A percentile compares a stretch with the other conserved stretches of the same genome.
phyloP scores from a whole-genome alignment of 1,284 basidiomycete species.

The Sporisorium sorghi region DNA sequence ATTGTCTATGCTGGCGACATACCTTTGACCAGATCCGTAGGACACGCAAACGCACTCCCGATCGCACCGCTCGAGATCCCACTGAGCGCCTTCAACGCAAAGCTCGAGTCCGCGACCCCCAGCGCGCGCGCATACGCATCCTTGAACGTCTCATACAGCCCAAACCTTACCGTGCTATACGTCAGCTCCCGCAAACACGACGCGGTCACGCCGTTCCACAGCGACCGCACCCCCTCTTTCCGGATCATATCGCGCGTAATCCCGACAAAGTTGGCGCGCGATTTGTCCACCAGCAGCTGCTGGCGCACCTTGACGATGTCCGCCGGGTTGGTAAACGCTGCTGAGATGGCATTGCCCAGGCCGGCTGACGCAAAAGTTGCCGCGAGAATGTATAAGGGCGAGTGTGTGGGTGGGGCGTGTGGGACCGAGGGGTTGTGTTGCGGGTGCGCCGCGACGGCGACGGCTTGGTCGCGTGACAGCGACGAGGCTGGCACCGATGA shows the following conservation, averaged over 20 bases:
- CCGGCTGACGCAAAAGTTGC: conserved; percentile 56
- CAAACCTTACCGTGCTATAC: conserved; percentile 59
- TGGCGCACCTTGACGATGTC: conserved; percentile 62
- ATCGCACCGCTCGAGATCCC: conserved; percentile 57
- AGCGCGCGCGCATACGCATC: conserved; percentile 35
- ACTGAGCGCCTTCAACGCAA: conserved; percentile 55
- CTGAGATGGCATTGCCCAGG: conserved; percentile 54
- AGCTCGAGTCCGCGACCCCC: conserved; percentile 36
- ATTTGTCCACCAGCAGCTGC: conserved; percentile 47
- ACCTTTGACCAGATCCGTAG: conserved; percentile 58
- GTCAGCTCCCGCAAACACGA: conserved; percentile 55
- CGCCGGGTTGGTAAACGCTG: conserved; percentile 55
- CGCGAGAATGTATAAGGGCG: conserved; percentile 25
- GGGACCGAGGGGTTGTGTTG: conserved; percentile 26
- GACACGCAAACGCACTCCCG: conserved; percentile 53
- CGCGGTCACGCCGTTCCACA: conserved; percentile 58
- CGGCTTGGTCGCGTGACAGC: conserved; percentile 37
- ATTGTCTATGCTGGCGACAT: neutral
- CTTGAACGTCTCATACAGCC: conserved; percentile 59
- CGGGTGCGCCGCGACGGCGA: conserved; percentile 36
- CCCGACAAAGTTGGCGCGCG: conserved; percentile 42
- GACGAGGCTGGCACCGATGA: conserved; percentile 17
- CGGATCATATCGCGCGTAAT: conserved; percentile 42
- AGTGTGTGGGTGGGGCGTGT: conserved; percentile 12
- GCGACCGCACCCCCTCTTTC: conserved; percentile 38